Evolutionary conservation across 345 rosid species (phyloP).

Genomic region (Melaleuca alternifolia): DNA sequence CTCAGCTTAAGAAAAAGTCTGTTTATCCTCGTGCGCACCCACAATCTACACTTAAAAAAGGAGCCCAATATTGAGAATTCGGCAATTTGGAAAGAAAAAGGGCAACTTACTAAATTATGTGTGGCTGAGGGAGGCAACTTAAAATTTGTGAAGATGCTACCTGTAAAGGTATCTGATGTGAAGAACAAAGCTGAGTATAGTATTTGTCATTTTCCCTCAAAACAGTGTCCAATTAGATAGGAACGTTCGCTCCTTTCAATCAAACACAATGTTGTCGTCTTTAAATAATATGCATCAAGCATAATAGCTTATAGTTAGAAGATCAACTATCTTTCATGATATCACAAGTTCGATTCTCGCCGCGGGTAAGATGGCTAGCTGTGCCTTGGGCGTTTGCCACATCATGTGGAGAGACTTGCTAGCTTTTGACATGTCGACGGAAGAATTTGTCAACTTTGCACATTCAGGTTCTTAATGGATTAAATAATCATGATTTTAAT

Average conservation of each 20-base stretch:
- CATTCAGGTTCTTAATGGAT: background rate
- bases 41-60: background rate
- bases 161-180: background rate
- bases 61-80: background rate
- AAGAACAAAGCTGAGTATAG: background rate
- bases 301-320: background rate
- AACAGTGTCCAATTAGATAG: background rate
- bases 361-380: no score
- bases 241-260: background rate
- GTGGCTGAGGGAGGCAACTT: background rate
- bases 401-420: background rate
- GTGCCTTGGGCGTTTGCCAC: background rate
- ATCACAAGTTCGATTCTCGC: background rate
- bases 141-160: background rate
- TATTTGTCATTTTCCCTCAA: background rate
- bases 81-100: background rate
- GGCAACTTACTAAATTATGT: background rate
- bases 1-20: background rate
- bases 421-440: background rate
- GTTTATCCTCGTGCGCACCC: background rate
- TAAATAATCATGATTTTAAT: background rate
- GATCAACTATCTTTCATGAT: background rate
- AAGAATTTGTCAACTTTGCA: background rate
- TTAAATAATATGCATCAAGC: background rate
- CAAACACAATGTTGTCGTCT: background rate